Percentiles rank a stretch among this genome's conserved stretches.
These are phyloP conservation scores for Roridomyces roridus DNA, from an alignment of 768 basidiomycete species.

Conservation along the genomic window DNA sequence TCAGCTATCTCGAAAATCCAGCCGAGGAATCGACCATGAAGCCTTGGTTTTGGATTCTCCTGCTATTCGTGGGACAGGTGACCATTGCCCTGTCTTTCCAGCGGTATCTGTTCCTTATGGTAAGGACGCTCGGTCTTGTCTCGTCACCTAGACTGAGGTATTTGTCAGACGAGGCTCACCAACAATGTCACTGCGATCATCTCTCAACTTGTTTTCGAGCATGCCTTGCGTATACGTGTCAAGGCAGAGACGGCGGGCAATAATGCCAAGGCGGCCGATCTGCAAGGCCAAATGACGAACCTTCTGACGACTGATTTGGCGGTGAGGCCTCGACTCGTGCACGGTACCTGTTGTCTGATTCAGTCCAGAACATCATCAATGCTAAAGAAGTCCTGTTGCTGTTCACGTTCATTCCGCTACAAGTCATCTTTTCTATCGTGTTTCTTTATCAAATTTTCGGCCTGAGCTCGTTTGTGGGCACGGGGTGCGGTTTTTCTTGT, in stretches of 20 bases:
- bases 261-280: slow-evolving; percentile 38
- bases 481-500: slow-evolving; percentile 50
- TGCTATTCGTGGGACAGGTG: slow-evolving; percentile 56
- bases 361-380: slow-evolving; percentile 5
- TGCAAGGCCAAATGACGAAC: slow-evolving; percentile 80
- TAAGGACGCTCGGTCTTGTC: background rate
- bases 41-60: slow-evolving; percentile 77
- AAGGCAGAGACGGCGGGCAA: slow-evolving; percentile 43
- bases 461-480: slow-evolving; percentile 66
- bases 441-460: slow-evolving; percentile 56
- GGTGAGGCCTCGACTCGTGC: background rate
- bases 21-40: slow-evolving; percentile 54
- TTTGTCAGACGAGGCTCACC: slow-evolving; percentile 52
- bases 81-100: slow-evolving; percentile 52
- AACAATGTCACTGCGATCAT: slow-evolving; percentile 54
- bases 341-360: background rate
- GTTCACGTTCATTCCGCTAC: slow-evolving; percentile 39
- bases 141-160: slow-evolving; percentile 37
- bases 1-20: slow-evolving; percentile 62
- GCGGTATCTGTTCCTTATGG: slow-evolving; percentile 60
- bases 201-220: slow-evolving; percentile 50
- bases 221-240: slow-evolving; percentile 66
- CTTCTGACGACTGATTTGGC: slow-evolving; percentile 68
- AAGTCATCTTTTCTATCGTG: slow-evolving; percentile 41
- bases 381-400: slow-evolving; percentile 8